Evolutionary conservation across 495 filamentous ascomycete species (phyloP), one percentile per base, ranked within the genome.

Genomic region (Trichocladium uniseriatum): DNA sequence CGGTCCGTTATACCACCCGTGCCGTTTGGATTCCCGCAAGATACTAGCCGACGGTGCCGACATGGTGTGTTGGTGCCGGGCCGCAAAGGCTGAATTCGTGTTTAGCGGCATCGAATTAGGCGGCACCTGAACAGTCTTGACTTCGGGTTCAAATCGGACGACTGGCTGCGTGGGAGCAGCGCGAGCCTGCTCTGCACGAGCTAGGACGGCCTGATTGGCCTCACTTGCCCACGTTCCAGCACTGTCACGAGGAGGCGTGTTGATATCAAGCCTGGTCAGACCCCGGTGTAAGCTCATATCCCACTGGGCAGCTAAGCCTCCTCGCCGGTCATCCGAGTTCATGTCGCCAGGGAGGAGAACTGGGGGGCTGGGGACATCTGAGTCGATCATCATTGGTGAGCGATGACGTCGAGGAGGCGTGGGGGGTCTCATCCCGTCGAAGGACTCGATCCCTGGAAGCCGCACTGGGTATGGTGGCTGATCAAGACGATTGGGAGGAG

Each of bases 371-470:
- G 71, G 64, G 10, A 64, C 15, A 0, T 66, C 60, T 0, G 69
- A 71, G 53, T 87, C 83, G 35, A 85, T 64, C 55, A 81, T 73
- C 83, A 87, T 86, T 1, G 84, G 83, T 45, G 81, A 85, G 0
- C 76, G 66, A 45, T 76, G 72, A 24, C 81, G 79, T 8, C 77
- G 72, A 3, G 81, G 76, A 5, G 87, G 83, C 3, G 85, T 75
- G 31, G 73, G 58, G 27, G 74, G 69, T 6, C 79, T 79, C 6
- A 83, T 73, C 40, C 84, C 80, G 60, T 90, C 88, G 53, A 95
- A 94, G 31, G 86, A 91, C 59, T 92, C 87, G 54, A 95, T 95
- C 7, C 89, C 89, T 0, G 89, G 89, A 20, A 95, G 69, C 22
- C 87, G 80, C 16, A 83, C 66, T 0, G 70, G 58, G 6, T 64